Conservation (phyloP, 2,329 filamentous ascomycete genomes). For the Botrytis tulipae region DNA sequence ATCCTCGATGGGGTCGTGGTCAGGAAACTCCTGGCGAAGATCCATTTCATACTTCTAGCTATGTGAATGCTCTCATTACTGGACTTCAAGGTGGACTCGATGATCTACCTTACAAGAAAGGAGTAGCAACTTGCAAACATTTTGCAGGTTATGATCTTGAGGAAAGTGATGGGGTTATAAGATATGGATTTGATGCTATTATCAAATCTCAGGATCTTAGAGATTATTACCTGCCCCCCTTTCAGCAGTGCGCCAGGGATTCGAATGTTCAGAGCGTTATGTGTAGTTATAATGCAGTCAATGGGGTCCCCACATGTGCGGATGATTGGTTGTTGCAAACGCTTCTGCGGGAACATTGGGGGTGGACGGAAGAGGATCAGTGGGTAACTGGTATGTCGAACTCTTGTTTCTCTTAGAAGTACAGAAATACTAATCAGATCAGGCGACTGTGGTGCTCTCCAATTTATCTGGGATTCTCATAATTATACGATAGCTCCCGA, state of each 20-base stretch:
- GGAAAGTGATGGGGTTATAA: constrained; percentile 43
- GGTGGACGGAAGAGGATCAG: constrained; percentile 59
- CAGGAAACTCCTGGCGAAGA: constrained; percentile 61
- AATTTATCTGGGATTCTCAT: constrained; percentile 49
- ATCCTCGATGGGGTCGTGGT: constrained; percentile 62
- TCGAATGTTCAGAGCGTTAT: constrained; percentile 57
- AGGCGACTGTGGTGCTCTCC: constrained; percentile 52
- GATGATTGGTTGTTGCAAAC: constrained; percentile 60
- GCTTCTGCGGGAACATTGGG: constrained; percentile 64
- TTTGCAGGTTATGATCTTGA: constrained; percentile 57
- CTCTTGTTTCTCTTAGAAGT: accelerated
- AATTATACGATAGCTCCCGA: constrained; percentile 38
- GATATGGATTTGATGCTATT: constrained; percentile 55
- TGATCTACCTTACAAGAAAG: constrained; percentile 42
- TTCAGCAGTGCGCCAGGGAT: constrained; percentile 61
- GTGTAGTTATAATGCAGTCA: constrained; percentile 64
- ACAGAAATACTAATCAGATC: background rate
- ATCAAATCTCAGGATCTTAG: constrained; percentile 61
- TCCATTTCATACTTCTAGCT: constrained; percentile 48
- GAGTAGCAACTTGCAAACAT: constrained; percentile 59
- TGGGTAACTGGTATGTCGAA: constrained; percentile 45
- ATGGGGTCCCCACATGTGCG: constrained; percentile 64
- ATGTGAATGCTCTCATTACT: constrained; percentile 52
- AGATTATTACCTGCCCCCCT: constrained; percentile 67
- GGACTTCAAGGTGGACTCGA: constrained; percentile 52